Evolutionary conservation across 1,284 basidiomycete species (phyloP).

Genomic region (Irpex sp.): DNA sequence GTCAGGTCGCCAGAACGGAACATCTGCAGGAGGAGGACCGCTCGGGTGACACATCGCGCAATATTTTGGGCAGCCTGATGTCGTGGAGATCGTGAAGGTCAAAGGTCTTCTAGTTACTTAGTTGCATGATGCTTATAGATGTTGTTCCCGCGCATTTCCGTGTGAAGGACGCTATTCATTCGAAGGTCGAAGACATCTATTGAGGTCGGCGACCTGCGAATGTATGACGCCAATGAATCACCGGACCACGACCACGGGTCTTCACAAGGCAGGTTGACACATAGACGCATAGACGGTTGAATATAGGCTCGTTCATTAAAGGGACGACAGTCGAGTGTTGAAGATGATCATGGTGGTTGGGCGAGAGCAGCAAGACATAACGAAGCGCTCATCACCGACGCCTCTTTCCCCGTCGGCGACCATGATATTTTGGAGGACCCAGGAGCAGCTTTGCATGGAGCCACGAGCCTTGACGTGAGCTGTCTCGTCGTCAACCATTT

Average conservation of each 20-base stretch:
- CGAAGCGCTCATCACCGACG: too few species aligned
- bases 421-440: too few species aligned
- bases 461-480: too few species aligned
- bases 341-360: too few species aligned
- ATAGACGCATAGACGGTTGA: too few species aligned
- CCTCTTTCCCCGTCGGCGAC: too few species aligned
- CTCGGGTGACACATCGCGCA: conserved; percentile 8
- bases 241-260: background rate
- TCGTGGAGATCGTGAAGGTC: background rate
- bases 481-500: too few species aligned
- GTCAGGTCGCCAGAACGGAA: conserved; percentile 11
- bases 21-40: background rate
- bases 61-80: background rate
- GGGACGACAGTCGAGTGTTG: too few species aligned
- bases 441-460: too few species aligned
- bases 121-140: background rate
- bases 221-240: background rate
- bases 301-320: too few species aligned
- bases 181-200: background rate
- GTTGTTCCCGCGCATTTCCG: background rate
- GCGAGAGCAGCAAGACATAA: too few species aligned
- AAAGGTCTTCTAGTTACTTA: background rate
- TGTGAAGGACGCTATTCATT: background rate
- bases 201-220: background rate
- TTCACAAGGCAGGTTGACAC: too few species aligned